Evolutionary conservation across 108 stramenopile species (phyloP), one percentile per base, ranked within the genome.

Genomic region (Skeletonema marinoi): DNA sequence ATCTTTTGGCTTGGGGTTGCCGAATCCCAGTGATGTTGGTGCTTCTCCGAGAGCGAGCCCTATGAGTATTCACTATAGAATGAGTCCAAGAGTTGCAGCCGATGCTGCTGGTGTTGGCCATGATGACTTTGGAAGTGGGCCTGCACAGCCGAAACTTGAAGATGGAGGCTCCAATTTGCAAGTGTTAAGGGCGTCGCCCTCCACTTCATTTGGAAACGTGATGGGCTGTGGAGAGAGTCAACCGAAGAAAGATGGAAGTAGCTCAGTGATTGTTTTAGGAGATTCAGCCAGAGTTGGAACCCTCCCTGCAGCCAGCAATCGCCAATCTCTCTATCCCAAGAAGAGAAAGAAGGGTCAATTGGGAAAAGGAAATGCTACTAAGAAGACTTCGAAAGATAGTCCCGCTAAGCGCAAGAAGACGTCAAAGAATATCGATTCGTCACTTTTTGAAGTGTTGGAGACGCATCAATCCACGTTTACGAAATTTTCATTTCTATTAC

Each of bases 401-500:
- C 1, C 12, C 32, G 17, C 13, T 2, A 59, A 31, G 29, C 65
- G 65, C 13, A 71, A 60, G 46, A 51, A 48, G 16, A 50, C 68
- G 69, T 30, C 63, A 4, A 51, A 42, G 74, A 84, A n/a, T 29
- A 48, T 64, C 83, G 89, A 74, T 83, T 78, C 66, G 35, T 48
- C 32, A 70, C 79, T 73, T 19, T 90, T 75, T 56, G 78, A 60
- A 82, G 80, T 62, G 39, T 86, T 87, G 83, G 85, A 76, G 66
- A 68, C 35, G 87, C 91, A 82, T 64, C 41, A 44, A 25, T 60
- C 63, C 3, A 42, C 61, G 14, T 94, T 94, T 59, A 65, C 46
- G 14, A 81, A 77, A 21, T 88, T 87, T 66, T 72, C 84, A 11
- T 94, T 92, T 66, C 75, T 94, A 60, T 63, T 94, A 12, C 93